These are phyloP conservation scores for Saturnispora quitensis DNA, from an alignment of 805 yeast species.

Conservation along the genomic window DNA sequence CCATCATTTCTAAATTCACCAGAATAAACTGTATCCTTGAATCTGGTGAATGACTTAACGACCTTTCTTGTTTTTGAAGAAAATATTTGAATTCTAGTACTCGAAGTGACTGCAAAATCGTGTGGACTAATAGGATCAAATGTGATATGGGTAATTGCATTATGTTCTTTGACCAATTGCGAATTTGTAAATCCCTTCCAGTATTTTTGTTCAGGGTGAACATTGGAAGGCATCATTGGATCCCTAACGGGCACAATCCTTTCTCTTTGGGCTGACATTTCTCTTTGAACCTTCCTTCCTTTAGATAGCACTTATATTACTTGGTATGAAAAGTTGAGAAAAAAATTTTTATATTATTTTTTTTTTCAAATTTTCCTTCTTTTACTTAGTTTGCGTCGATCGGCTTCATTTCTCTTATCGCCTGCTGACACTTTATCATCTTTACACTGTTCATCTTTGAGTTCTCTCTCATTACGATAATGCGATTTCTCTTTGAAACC, in stretches of 20 bases:
- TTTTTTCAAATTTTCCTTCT: background rate
- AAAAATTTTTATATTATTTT: background rate
- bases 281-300: background rate
- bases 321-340: background rate
- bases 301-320: background rate
- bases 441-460: no score
- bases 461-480: background rate
- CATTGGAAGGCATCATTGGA: slow-evolving; percentile 72
- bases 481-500: background rate
- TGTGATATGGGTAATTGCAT: slow-evolving; percentile 78
- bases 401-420: background rate
- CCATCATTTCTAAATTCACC: slow-evolving; percentile 93
- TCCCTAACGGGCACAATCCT: slow-evolving; percentile 57
- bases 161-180: slow-evolving; percentile 86
- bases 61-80: slow-evolving; percentile 93
- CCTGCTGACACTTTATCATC: background rate
- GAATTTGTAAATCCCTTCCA: slow-evolving; percentile 86
- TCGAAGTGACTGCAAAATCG: slow-evolving; percentile 88
- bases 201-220: slow-evolving; percentile 88
- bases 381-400: background rate
- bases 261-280: slow-evolving; percentile 67
- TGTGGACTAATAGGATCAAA: slow-evolving; percentile 82
- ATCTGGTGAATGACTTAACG: slow-evolving; percentile 72
- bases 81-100: slow-evolving; percentile 85
- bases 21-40: slow-evolving; percentile 84